phyloP scores from a whole-genome alignment of 345 rosid genomes.

The Eucalyptus curtisii region DNA sequence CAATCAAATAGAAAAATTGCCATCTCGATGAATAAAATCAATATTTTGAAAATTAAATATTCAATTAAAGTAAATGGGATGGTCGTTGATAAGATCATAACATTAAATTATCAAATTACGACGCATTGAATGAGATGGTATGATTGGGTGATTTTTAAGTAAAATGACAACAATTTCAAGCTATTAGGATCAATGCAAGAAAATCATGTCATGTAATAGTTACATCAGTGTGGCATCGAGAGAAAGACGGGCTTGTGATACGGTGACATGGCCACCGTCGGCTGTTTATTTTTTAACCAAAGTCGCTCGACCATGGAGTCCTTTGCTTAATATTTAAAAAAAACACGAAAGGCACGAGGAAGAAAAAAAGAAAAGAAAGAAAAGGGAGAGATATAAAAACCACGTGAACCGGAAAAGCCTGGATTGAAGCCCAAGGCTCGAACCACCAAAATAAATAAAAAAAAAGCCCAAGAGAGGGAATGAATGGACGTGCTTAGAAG shows the following conservation, averaged over 20 bases:
- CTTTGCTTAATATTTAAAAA: background rate
- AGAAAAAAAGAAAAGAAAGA: background rate
- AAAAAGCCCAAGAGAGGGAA: background rate
- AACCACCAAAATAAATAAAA: background rate
- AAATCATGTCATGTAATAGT: background rate
- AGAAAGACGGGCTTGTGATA: background rate
- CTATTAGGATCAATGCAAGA: background rate
- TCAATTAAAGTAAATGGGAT: background rate
- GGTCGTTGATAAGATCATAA: too few relatives aligned
- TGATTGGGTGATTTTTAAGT: background rate
- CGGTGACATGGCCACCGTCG: background rate
- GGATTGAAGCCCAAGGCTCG: background rate
- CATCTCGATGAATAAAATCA: rapidly evolving
- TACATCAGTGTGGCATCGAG: background rate
- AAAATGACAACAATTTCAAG: background rate
- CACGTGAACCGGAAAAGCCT: background rate
- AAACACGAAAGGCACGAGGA: background rate
- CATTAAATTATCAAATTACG: rapidly evolving
- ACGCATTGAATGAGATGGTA: rapidly evolving
- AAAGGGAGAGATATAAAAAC: background rate
- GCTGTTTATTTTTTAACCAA: background rate
- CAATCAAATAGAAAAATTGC: background rate
- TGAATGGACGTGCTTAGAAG: background rate
- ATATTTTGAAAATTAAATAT: too few relatives aligned
- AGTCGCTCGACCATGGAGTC: background rate